Base-by-base conservation (phyloP, 441 rosid genomes). In the Erysimum cheiri region DNA sequence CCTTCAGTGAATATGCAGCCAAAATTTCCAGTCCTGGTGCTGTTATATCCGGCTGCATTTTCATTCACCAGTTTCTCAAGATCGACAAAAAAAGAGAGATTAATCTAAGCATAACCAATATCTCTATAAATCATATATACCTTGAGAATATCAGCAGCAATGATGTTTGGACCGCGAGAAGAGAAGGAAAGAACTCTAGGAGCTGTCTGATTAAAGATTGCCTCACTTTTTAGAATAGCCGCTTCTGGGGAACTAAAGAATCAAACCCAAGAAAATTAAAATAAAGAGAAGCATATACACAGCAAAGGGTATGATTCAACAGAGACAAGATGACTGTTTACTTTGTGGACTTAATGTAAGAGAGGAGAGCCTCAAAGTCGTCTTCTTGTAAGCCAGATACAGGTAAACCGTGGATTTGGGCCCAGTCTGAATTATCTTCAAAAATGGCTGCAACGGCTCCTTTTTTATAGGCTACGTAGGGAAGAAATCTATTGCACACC, bases 21-120 rank as follows among this genome's bases (percentile, higher is more conserved):
- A 85, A 69, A 22, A 85, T 85, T 48, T 79, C 73, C 2, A 80
- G 76, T 63, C 88, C 85, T 6, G 83, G 86, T 2, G 85, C 85
- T n/a, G 80, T 48, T 9, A 82, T 8, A 70, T 86, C 86, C 5
- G 87, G 88, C 88, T 86, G 77, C 48, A 59, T 58, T 35, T 46
- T 48, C 60, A 64, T n/a, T 37, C 50, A 64, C 33, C n/a, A 55
- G 10, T 36, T 44, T 64, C 35, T 44, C 14, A 72, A 72, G 3
- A 59, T n/a, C 1, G n/a, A 17, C n/a, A n/a, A 14, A 33, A 53
- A 4, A 12, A n/a, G 0, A 13, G 43, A 48, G 10, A 12, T 6
- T 14, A 58, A 13, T 22, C 9, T 12, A 19, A 46, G 43, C 29
- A 59, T 15, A 41, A 17, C 4, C 35, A 12, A 8, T 12, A 64